phyloP scores from a whole-genome alignment of 179 eudicot genomes.

The Corrigiola litoralis region DNA sequence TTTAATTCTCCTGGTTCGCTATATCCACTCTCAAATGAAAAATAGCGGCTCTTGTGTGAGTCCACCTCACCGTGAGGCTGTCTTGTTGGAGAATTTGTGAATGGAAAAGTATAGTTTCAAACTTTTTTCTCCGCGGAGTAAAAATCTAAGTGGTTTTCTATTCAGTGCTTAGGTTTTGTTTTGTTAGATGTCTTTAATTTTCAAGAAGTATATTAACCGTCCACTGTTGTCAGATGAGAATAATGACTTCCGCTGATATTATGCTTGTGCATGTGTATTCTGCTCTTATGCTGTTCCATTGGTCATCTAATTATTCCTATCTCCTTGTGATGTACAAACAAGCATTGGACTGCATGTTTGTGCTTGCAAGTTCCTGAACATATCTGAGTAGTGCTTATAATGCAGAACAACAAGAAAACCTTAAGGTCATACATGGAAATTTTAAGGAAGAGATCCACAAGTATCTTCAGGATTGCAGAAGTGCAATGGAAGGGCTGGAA shows the following conservation, averaged over 20 bases:
- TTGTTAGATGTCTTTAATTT: too few relatives aligned
- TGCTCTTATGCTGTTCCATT: not conserved
- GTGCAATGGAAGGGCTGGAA: conserved; percentile 58
- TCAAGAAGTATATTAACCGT: not conserved
- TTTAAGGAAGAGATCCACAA: conserved; percentile 58
- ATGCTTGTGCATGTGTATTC: not conserved
- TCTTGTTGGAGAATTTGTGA: too few relatives aligned
- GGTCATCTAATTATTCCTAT: not conserved
- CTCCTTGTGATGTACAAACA: not conserved
- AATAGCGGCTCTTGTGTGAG: too few relatives aligned
- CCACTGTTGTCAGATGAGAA: not conserved
- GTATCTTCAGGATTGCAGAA: conserved; percentile 59
- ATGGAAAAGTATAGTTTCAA: too few relatives aligned
- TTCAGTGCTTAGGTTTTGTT: too few relatives aligned
- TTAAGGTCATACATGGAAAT: conserved; percentile 52
- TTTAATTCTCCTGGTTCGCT: too few relatives aligned
- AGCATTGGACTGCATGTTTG: not conserved
- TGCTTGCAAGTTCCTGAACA: conserved; percentile 3
- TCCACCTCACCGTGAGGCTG: too few relatives aligned
- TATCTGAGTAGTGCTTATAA: conserved; percentile 11
- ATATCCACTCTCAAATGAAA: too few relatives aligned
- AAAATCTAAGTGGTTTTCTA: too few relatives aligned
- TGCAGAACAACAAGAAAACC: conserved; percentile 68
- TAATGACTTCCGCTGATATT: not conserved
- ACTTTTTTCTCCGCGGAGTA: too few relatives aligned